Evolutionary conservation across 495 filamentous ascomycete genomes (phyloP).

Genomic region (Penicillium waksmanii): DNA sequence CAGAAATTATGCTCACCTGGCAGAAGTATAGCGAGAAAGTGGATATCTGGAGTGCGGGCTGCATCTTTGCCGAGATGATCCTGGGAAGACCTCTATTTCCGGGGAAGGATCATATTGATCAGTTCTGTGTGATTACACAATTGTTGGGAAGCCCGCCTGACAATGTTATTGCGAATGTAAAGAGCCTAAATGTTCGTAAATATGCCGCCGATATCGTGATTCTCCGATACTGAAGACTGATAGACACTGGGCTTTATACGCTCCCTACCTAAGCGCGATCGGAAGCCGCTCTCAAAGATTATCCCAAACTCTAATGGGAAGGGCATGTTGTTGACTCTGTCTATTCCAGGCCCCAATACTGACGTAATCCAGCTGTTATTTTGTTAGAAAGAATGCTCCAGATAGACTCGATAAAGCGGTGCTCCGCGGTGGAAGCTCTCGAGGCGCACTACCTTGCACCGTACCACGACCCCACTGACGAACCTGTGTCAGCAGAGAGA

Average conservation of each 20-base stretch:
- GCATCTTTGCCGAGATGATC: conserved; percentile 1
- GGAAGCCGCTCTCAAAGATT: conserved; percentile 90
- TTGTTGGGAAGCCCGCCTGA: conserved; percentile 22
- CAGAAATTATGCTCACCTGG: not conserved
- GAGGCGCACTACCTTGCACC: conserved; percentile 84
- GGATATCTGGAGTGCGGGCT: not conserved
- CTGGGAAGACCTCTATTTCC: not conserved
- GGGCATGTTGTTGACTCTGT: too few species aligned
- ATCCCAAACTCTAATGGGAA: not conserved
- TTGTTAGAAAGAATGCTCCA: conserved; percentile 88
- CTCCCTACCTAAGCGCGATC: conserved; percentile 55
- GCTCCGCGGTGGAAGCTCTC: conserved; percentile 76
- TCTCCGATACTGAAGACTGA: too few species aligned
- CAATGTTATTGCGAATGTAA: conserved; percentile 2
- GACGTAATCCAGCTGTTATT: conserved; percentile 65
- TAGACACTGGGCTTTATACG: too few species aligned
- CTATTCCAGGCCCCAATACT: too few species aligned
- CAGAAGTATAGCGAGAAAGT: not conserved
- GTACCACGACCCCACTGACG: conserved; percentile 91
- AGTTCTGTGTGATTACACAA: not conserved
- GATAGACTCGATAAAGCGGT: conserved; percentile 82
- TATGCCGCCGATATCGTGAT: too few species aligned
- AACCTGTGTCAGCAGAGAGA: conserved; percentile 85
- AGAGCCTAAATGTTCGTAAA: too few species aligned
- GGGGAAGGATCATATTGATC: not conserved